Evolutionary conservation across 73 alveolate species (phyloP), one percentile per base, ranked within the genome.

Genomic region (Paramecium primaurelia): DNA sequence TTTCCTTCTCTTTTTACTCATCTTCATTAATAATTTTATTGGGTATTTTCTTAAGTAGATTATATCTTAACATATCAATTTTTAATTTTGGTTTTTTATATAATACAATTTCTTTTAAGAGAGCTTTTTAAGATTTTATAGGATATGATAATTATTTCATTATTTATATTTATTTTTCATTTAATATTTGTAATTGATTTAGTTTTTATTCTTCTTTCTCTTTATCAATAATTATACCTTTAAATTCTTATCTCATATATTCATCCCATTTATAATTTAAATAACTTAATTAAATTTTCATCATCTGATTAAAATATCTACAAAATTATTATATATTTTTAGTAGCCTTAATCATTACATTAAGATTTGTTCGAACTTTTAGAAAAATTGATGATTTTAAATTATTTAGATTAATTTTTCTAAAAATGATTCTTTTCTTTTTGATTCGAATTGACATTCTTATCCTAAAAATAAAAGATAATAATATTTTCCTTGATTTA

Each of bases 191-290:
- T 6, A 64, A 42, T 64, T 64, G 12, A 64, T 64, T 64, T 4
- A 64, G 42, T 10, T 64, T 64, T 26, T 64, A 28, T 64, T 64
- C 84, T 64, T 64, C 84, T 32, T 64, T 64, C 1, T 64, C 84
- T 64, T 64, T 64, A 7, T 64, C 84, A 11, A 64, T 64, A 3
- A 34, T 7, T 16, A 64, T 6, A 3, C 84, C 84, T 34, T 64
- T 64, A 64, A 64, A 64, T 26, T 64, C 84, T 64, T 28, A 28
- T 34, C 49, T 64, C 42, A 64, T 34, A 8, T 32, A 64, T 34
- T 64, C 84, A 28, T 64, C 84, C 84, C 84, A 64, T 64, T 64
- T 64, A 64, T 64, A 64, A 34, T 64, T 64, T 64, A 64, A 34
- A 64, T 25, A 64, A 64, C 84, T 64, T 64, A 64, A 34, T 34